These are phyloP conservation scores for Pichia manshurica DNA, from an alignment of 805 yeast species.

Conservation along the genomic window DNA sequence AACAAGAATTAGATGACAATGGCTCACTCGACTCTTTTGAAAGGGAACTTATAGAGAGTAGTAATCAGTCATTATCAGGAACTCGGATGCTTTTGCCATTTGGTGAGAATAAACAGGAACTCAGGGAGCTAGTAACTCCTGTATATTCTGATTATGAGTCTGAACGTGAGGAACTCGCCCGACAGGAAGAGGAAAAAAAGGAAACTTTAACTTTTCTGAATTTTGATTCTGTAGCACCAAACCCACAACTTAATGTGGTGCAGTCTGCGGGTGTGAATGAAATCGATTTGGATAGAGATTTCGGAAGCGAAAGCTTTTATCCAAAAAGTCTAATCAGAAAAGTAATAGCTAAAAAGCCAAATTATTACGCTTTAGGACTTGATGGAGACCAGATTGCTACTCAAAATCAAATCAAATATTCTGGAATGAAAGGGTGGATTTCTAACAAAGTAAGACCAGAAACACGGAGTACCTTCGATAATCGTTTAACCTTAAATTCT, in stretches of 20 bases:
- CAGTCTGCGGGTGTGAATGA: background rate
- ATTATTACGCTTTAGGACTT: background rate
- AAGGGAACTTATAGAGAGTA: slow-evolving; percentile 1
- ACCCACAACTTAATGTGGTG: background rate
- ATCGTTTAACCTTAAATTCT: background rate
- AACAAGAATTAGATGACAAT: background rate
- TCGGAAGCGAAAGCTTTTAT: background rate
- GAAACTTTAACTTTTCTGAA: no score
- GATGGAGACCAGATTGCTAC: background rate
- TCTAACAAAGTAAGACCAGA: background rate
- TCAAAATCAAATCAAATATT: background rate
- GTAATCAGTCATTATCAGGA: background rate
- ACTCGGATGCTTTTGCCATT: background rate
- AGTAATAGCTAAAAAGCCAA: background rate
- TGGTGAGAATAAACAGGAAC: background rate
- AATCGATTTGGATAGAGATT: background rate
- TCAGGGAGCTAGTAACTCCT: background rate
- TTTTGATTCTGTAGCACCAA: no score
- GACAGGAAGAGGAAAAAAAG: no score
- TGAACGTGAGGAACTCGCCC: no score
- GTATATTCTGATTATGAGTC: background rate
- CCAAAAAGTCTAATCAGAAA: background rate
- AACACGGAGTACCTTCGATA: slow-evolving; percentile 1
- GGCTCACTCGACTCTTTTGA: slow-evolving; percentile 2
- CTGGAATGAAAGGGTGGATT: slow-evolving; percentile 2